phyloP scores from a whole-genome alignment of 2,329 filamentous ascomycete genomes.

The Diaporthe aspalathi region DNA sequence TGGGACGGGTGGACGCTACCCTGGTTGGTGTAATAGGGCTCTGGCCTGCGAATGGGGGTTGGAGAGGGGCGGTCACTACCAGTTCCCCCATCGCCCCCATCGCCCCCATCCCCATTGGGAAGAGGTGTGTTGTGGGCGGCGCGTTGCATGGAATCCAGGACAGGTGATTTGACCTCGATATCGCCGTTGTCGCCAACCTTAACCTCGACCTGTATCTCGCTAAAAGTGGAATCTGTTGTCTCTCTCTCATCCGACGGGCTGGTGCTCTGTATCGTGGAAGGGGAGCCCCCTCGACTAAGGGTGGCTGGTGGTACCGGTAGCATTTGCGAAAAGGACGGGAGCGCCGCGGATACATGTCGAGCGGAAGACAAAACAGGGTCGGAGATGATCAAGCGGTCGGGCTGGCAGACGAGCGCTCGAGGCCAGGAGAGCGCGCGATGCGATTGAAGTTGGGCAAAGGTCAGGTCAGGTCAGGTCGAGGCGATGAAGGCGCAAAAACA shows the following conservation, averaged over 20 bases:
- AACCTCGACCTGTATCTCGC: constrained; percentile 36
- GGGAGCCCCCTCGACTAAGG: constrained; percentile 36
- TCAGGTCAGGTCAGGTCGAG: constrained; percentile 17
- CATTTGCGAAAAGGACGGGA: constrained; percentile 39
- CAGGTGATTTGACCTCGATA: constrained; percentile 35
- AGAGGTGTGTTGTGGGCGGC: constrained; percentile 34
- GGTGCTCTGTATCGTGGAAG: constrained; percentile 34
- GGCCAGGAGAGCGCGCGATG: constrained; percentile 20
- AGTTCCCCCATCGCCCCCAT: constrained; percentile 30
- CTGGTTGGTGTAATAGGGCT: constrained; percentile 38
- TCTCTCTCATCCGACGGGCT: constrained; percentile 37
- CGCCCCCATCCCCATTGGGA: constrained; percentile 34
- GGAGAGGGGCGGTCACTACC: constrained; percentile 30
- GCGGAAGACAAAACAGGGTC: constrained; percentile 33
- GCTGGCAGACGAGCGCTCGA: constrained; percentile 19
- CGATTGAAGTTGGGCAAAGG: constrained; percentile 19
- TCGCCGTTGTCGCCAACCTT: constrained; percentile 38
- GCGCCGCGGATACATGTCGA: constrained; percentile 41
- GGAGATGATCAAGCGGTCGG: not conserved
- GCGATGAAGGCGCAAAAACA: constrained; percentile 28
- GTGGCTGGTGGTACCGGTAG: constrained; percentile 39
- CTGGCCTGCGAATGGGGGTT: constrained; percentile 32
- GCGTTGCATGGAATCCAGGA: constrained; percentile 36
- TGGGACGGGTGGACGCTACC: constrained; percentile 21
- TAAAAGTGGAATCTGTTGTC: constrained; percentile 39